Evolutionary conservation across 2,329 filamentous ascomycete species (phyloP), one percentile per base, ranked within the genome.

Genomic region (Chalaropsis thielavioides): DNA sequence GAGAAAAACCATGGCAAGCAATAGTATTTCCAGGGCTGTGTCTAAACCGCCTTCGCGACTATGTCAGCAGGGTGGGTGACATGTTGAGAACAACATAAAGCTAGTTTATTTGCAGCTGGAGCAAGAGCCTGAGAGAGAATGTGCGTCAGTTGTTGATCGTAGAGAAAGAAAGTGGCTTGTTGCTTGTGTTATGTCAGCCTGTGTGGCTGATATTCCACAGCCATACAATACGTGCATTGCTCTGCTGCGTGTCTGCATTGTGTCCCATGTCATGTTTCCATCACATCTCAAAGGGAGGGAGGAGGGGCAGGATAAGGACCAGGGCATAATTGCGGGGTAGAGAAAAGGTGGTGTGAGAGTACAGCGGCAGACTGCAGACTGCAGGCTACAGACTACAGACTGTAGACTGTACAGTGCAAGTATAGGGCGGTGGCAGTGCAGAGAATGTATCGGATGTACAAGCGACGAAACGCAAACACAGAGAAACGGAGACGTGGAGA

Each of bases 71-170:
- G n/a, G 10, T 13, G 51, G 51, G 13, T 17, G 3, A 4, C 2
- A 49, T 15, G 40, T 17, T 35, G 38, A 31, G 24, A 44, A 6
- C 31, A 24, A 10, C 27, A 35, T 56, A 5, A 49, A 44, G 49
- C 22, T 31, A 31, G 43, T 15, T 59, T 64, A 60, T 60, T 64
- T 64, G 63, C 63, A 64, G 63, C 24, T 31, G 35, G 63, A 19
- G 63, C 63, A 64, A 31, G 63, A 43, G 63, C 63, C 63, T 64
- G 19, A 38, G 24, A 60, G 22, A 63, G 22, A 19, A 43, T 17
- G 6, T 38, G 24, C 6, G 61, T 63, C 41, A 63, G 61, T 63
- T 58, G 10, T 8, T 58, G 24, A 2, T 10, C 19, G 24, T 38
- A 17, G 51, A n/a, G 31, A 38, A n/a, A n/a, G 31, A 38, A n/a